These are phyloP conservation scores for Solanum chilense DNA, from an alignment of 257 asterid genomes.

Conservation along the genomic window DNA sequence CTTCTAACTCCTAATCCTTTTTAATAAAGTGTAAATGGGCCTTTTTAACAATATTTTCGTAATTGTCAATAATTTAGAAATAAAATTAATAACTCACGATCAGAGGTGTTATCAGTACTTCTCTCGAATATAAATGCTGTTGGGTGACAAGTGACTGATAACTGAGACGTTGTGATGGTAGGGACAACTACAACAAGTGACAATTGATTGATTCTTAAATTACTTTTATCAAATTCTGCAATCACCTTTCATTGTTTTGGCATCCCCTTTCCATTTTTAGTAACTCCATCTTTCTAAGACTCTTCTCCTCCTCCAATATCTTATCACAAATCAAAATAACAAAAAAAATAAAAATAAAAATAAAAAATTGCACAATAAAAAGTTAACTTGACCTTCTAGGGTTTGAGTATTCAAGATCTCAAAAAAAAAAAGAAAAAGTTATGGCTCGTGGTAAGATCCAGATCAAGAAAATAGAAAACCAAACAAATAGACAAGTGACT, in stretches of 20 bases:
- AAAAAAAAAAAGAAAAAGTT: background rate
- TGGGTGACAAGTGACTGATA: conserved; percentile 42
- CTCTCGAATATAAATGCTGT: background rate
- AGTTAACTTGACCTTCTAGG: background rate
- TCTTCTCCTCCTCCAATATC: conserved; percentile 6
- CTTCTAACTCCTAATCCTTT: too few species aligned
- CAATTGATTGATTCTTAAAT: conserved; percentile 48
- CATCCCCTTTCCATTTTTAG: conserved; percentile 37
- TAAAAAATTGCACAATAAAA: background rate
- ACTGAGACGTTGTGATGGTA: conserved; percentile 28
- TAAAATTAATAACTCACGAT: too few species aligned
- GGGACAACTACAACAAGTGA: background rate
- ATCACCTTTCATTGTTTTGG: conserved; percentile 48
- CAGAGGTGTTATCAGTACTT: too few species aligned
- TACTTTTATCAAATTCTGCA: conserved; percentile 41
- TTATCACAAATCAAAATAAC: background rate
- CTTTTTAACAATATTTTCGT: too few species aligned
- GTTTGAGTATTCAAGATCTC: background rate
- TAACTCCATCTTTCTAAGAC: conserved; percentile 17
- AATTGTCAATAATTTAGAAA: too few species aligned
- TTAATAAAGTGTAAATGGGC: too few species aligned
- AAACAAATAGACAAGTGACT: conserved; percentile 91
- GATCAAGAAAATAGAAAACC: conserved; percentile 94
- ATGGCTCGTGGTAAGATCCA: conserved; percentile 99
- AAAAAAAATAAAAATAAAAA: background rate